Evolutionary conservation across 2,329 filamentous ascomycete genomes (phyloP), one percentile per base, ranked within the genome.

Genomic region (Epichloe sylvatica): DNA sequence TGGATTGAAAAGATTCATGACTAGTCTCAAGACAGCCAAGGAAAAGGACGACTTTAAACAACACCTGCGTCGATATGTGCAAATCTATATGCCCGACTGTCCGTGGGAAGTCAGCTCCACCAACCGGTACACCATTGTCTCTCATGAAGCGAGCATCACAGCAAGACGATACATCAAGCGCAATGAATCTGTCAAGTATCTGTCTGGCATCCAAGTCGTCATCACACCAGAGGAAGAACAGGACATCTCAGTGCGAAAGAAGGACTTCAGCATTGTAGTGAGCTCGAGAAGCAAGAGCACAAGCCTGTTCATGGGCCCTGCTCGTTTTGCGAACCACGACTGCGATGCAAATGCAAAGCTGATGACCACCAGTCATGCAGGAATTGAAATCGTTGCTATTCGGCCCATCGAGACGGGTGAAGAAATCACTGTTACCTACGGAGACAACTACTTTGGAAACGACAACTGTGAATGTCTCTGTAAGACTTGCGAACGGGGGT

Each of bases 231-330:
- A 95, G 63, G 91, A 98, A 65, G 92, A 97, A 63, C 77, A 81
- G 53, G 81, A 86, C 50, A 77, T 97, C 51, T 84, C 88, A 25
- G 67, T 82, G 54, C 83, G 81, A 52, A 85, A 92, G 62, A 90
- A 91, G 61, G 92, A 98, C 63, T 98, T 98, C 64, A 96, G 90
- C 64, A 90, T 98, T 55, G 90, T 98, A 34, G 86, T 96, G 61
- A 95, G 90, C 54, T 91, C 88, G 56, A 78, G 92, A 51, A 91
- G 86, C 67, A 96, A 94, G 68, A 84, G 84, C 53, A 85, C 90
- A 33, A 94, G 87, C 47, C 72, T 98, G 40, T 97, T 98, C 63
- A 82, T 98, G 63, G 92, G 92, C 0, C 94, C 92, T 7, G 92
- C 92, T 35, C 82, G 92, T 46, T 97, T 98, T 64, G 89, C 92